Evolutionary conservation across 1,284 basidiomycete species (phyloP).

Genomic region (Trametes versicolor): DNA sequence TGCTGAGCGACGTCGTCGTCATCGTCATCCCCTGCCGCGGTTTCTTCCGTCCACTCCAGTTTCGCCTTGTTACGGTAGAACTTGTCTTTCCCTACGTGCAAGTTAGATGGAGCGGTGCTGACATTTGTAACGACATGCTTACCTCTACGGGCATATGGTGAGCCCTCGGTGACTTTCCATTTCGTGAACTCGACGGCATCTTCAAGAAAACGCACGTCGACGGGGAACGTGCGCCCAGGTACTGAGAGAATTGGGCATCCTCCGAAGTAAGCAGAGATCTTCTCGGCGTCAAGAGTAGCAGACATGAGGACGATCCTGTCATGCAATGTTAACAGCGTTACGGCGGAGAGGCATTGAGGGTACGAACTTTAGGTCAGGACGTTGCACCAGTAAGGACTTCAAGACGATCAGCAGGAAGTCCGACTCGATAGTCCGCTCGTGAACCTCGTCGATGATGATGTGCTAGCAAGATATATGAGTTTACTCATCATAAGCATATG

Average conservation of each 20-base stretch:
- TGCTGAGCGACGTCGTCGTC: slow-evolving; percentile 70
- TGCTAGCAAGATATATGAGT: slow-evolving; percentile 56
- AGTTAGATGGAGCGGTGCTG: slow-evolving; percentile 37
- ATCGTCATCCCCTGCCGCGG: slow-evolving; percentile 66
- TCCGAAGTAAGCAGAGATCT: slow-evolving; percentile 94
- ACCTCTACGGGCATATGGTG: slow-evolving; percentile 86
- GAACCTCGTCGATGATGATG: slow-evolving; percentile 91
- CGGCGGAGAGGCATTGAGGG: neutral
- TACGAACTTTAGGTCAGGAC: slow-evolving; percentile 84
- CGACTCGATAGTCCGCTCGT: slow-evolving; percentile 97
- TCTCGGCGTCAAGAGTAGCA: slow-evolving; percentile 95
- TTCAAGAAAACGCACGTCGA: slow-evolving; percentile 89
- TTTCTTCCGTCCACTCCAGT: slow-evolving; percentile 82
- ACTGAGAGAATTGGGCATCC: slow-evolving; percentile 90
- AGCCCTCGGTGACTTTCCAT: slow-evolving; percentile 89
- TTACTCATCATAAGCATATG: neutral
- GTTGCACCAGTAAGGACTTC: slow-evolving; percentile 85
- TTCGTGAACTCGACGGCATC: slow-evolving; percentile 90
- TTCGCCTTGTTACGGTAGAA: slow-evolving; percentile 71
- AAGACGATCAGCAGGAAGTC: slow-evolving; percentile 97
- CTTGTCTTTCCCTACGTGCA: slow-evolving; percentile 63
- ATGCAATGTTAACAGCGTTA: neutral
- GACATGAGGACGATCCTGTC: slow-evolving; percentile 96
- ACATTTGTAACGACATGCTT: slow-evolving; percentile 4
- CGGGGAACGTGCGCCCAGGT: slow-evolving; percentile 97